Percentiles rank a stretch among this genome's conserved stretches.
Conservation (phyloP, 208 protist genomes). For the Vickermania ingenoplastis region DNA sequence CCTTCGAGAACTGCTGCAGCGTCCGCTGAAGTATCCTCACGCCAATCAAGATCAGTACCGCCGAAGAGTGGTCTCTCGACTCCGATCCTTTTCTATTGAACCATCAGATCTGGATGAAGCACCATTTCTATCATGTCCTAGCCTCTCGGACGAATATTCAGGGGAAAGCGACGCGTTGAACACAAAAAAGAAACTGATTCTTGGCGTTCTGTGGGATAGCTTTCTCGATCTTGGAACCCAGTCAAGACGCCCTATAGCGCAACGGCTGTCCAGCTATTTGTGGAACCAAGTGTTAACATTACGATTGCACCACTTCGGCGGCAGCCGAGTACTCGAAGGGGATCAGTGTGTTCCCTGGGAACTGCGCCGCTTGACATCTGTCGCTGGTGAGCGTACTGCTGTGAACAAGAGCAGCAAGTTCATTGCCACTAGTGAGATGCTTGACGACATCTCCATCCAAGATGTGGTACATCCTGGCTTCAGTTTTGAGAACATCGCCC, state of each 20-base stretch:
- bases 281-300: slow-evolving; percentile 83
- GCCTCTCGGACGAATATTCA: slow-evolving; percentile 20
- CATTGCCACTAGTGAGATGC: slow-evolving; percentile 27
- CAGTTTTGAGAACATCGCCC: slow-evolving; percentile 58
- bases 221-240: slow-evolving; percentile 62
- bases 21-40: slow-evolving; percentile 68
- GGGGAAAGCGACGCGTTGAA: slow-evolving; percentile 22
- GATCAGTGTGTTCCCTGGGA: slow-evolving; percentile 44
- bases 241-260: slow-evolving; percentile 58
- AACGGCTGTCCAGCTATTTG: slow-evolving; percentile 70
- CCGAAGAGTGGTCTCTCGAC: slow-evolving; percentile 59
- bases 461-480: slow-evolving; percentile 82
- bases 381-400: slow-evolving; percentile 26
- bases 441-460: slow-evolving; percentile 31
- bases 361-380: slow-evolving; percentile 19
- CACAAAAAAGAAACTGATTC: slow-evolving; percentile 41
- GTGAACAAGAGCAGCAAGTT: slow-evolving; percentile 27
- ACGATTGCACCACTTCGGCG: slow-evolving; percentile 54
- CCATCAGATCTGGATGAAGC: slow-evolving; percentile 61
- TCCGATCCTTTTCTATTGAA: slow-evolving; percentile 50
- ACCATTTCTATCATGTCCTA: slow-evolving; percentile 56
- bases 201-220: slow-evolving; percentile 53
- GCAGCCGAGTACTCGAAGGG: slow-evolving; percentile 38
- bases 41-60: slow-evolving; percentile 75
- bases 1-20: slow-evolving; percentile 77